Evolutionary conservation across 2,329 filamentous ascomycete species (phyloP), one percentile per base, ranked within the genome.

Genomic region (Ophiostoma triangulosporum): DNA sequence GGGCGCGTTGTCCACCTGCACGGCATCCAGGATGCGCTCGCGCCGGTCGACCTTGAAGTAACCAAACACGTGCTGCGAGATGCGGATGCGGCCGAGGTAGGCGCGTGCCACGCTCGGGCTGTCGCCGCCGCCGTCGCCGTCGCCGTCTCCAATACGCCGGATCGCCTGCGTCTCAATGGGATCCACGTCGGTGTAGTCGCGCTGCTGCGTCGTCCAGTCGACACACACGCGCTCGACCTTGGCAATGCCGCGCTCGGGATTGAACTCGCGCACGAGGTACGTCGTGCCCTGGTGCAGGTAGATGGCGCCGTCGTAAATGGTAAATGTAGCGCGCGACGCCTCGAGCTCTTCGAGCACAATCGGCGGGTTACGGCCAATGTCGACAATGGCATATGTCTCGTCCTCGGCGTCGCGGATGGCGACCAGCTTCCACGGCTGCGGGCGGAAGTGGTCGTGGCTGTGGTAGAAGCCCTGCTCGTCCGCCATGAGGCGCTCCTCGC

Each of bases 11-110:
- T 96, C 88, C 22, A 97, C 89, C 56, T 91, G 80, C 0, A 97
- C 84, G 2, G 91, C 91, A 65, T 98, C 93, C 14, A 97, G 77
- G 54, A 97, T 87, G 2, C 88, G 81, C 1, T 85, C 80, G 60
- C 81, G 84, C 64, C 84, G 85, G 67, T 97, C 90, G n/a, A 96
- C 73, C 65, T 97, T 97, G 76, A 96, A 97, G 71, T 93, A 98
- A 2, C 93, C 93, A 65, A 94, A 97, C 2, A 98, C 89, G 29
- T 87, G 84, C 60, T 91, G 85, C 58, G 84, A 80, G 62, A 97
- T 90, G 61, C 85, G 84, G 64, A 98, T 91, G 0, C 80, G 73
- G 33, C 93, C 93, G 64, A 88, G 90, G 68, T 88, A 97, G 1
- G 90, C 91, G 57, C 81, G 77, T 0, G 77, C 85, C 3, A 73